Base-by-base conservation (phyloP, 176 grass and related monocot genomes). In the Cenchrus fungigraminus region DNA sequence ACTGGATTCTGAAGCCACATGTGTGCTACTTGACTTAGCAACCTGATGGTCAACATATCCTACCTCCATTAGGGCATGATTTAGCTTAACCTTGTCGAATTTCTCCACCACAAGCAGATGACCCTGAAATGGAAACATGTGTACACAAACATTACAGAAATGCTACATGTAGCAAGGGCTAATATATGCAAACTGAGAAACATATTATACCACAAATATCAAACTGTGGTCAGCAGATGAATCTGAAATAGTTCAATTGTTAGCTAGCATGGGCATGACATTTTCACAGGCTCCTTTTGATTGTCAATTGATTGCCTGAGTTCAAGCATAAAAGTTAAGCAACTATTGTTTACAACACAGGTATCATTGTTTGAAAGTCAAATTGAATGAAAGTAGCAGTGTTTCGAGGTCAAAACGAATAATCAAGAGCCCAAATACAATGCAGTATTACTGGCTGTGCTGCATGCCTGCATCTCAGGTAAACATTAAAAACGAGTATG, bases 61-160 rank as follows among this genome's bases (percentile, higher is more conserved):
- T 55, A 90, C 77, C 89, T 98, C 96, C 93, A 98, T 98, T 80
- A 92, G 69, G 56, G 87, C 93, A 91, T 98, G 96, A 85, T 98
- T 95, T 68, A 98, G 56, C 86, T 84, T 93, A 82, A 98, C 80
- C 68, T 87, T 92, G 46, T 87, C 74, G 44, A 93, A 95, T 42
- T 94, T 95, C 50, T 94, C 89, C 81, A 98, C 83, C 78, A 98
- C 85, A 87, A 98, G 91, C 65, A 95, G 91, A 94, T 98, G 88
- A 67, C 93, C 91, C 96, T 98, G 78, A 89, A 70, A 79, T 70
- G 76, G 75, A 60, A 74, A 79, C 13, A 75, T 68, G 20, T 67
- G 37, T 4, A 40, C 37, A 40, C 37, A 40, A 40, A 56, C 50
- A 25, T 50, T 63, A 5, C 68, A 52, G 62, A 53, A 22, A 82